Conservation (phyloP, 1,284 basidiomycete species). For the Austroboletus olivaceoglutinosus region DNA sequence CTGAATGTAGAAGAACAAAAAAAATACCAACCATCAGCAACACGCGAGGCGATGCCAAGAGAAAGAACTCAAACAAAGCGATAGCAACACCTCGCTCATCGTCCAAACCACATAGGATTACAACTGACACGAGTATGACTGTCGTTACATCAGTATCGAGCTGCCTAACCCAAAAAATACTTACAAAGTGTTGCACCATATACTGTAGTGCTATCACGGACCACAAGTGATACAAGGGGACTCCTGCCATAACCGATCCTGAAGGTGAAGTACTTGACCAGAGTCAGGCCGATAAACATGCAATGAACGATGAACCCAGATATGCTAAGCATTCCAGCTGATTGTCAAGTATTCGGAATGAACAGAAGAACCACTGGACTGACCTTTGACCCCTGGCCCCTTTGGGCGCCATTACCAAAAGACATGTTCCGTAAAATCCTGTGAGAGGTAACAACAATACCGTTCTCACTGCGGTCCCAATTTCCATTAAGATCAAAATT, state of each 20-base stretch:
- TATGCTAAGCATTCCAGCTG: conserved; percentile 5
- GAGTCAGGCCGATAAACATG: conserved; percentile 14
- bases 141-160: conserved; percentile 2
- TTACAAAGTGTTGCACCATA: conserved; percentile 13
- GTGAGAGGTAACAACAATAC: not conserved
- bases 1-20: too few species aligned
- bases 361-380: not conserved
- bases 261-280: conserved; percentile 11
- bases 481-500: conserved; percentile 15
- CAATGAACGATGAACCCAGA: conserved; percentile 20
- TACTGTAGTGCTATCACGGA: conserved; percentile 16
- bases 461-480: conserved; percentile 1
- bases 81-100: conserved; percentile 10
- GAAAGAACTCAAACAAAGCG: conserved; percentile 16
- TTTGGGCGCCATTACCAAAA: conserved; percentile 3
- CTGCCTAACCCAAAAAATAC: not conserved
- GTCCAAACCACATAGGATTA: conserved; percentile 6
- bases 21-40: conserved; percentile 6
- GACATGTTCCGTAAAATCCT: conserved; percentile 8
- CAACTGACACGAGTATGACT: conserved; percentile 14
- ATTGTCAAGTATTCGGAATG: not conserved
- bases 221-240: conserved; percentile 21
- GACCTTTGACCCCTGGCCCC: conserved; percentile 7
- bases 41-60: not conserved
- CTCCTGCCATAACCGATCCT: conserved; percentile 13